These are phyloP conservation scores for Hordeum pubiflorum DNA, from an alignment of 202 grass and related monocot species.

Conservation along the genomic window DNA sequence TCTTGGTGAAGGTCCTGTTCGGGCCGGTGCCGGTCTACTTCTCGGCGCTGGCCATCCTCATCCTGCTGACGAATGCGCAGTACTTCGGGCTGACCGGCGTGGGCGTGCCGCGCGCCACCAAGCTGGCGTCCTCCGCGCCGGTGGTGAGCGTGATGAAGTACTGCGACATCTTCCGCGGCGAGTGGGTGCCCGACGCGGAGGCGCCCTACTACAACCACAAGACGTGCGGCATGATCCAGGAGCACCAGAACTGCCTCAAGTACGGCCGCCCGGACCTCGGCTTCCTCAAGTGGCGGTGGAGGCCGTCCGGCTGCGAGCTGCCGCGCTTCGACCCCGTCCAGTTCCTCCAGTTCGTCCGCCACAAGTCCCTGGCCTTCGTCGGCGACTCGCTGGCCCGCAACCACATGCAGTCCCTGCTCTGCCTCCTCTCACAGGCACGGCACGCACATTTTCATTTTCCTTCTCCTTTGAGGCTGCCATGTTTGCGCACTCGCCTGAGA, in stretches of 20 bases:
- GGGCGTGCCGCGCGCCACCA: constrained; percentile 34
- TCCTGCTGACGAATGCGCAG: constrained; percentile 52
- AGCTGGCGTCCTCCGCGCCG: constrained; percentile 33
- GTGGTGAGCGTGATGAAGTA: constrained; percentile 58
- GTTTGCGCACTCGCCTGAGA: too few species aligned
- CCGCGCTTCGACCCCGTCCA: constrained; percentile 53
- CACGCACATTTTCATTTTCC: too few species aligned
- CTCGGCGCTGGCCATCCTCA: constrained; percentile 58
- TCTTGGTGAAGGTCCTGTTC: constrained; percentile 27
- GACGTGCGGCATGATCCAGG: constrained; percentile 70
- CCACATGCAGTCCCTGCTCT: constrained; percentile 77
- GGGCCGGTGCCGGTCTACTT: constrained; percentile 51
- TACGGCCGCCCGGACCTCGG: constrained; percentile 53
- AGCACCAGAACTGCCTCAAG: constrained; percentile 95
- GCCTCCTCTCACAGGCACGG: constrained; percentile 58
- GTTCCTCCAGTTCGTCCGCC: constrained; percentile 63
- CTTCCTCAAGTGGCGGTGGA: constrained; percentile 69
- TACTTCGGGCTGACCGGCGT: constrained; percentile 50
- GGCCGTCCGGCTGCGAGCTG: constrained; percentile 52
- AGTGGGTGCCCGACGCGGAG: constrained; percentile 55
- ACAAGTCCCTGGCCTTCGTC: constrained; percentile 57
- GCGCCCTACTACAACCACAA: constrained; percentile 67
- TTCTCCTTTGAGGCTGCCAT: not conserved
- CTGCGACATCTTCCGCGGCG: constrained; percentile 76
- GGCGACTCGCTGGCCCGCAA: constrained; percentile 66